These are phyloP conservation scores for Annulohypoxylon stygium DNA, from an alignment of 495 filamentous ascomycete species.

Conservation along the genomic window DNA sequence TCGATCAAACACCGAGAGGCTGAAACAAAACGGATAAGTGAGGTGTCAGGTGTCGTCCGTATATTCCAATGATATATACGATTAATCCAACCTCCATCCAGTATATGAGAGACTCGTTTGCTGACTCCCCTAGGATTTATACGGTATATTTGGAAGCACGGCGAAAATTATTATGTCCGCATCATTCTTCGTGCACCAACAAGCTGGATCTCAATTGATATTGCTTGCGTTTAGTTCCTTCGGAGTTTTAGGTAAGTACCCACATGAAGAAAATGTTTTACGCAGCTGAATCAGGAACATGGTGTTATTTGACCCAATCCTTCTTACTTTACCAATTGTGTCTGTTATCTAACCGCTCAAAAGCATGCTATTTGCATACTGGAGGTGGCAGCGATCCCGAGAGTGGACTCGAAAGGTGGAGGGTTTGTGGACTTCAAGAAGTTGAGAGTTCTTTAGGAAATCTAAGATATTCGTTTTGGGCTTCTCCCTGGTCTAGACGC, in stretches of 20 bases:
- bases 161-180: neutral
- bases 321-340: neutral
- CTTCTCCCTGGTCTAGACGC: neutral
- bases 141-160: neutral
- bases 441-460: neutral
- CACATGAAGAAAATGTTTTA: neutral
- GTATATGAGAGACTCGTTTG: neutral
- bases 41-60: neutral
- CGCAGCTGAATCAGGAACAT: neutral
- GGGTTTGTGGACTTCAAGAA: neutral
- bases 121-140: neutral
- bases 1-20: neutral
- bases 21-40: neutral
- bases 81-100: neutral
- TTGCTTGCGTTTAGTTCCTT: neutral
- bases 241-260: neutral
- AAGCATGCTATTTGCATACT: neutral
- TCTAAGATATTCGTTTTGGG: too few species aligned
- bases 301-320: neutral
- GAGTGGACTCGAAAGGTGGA: neutral
- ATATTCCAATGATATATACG: neutral
- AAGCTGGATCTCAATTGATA: neutral
- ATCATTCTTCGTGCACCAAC: neutral
- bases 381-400: neutral
- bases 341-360: neutral